Percentiles rank a stretch among this genome's conserved stretches.
Conservation (phyloP, 1,284 basidiomycete genomes). For the Ceratobasidium sp. region DNA sequence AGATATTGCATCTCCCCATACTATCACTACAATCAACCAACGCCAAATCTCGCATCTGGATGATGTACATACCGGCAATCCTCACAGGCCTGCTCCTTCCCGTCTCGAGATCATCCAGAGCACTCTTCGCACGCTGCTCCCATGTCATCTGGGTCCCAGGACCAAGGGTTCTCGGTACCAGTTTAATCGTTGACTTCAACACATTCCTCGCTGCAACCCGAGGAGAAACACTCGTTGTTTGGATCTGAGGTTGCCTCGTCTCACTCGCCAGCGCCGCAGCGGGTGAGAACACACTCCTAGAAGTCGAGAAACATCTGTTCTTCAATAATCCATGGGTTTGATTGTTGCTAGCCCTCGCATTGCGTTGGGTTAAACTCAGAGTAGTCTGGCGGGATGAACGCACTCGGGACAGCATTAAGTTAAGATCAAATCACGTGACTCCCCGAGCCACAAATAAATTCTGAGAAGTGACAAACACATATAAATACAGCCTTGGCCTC, state of each 20-base stretch:
- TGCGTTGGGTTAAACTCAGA: background rate
- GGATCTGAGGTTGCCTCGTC: background rate
- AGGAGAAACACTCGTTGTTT: constrained; percentile 28
- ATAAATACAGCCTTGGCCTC: constrained; percentile 18
- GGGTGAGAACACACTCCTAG: background rate
- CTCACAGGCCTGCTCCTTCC: constrained; percentile 27
- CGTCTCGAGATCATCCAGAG: constrained; percentile 37
- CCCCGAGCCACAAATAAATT: constrained; percentile 20
- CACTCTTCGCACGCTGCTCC: constrained; percentile 16
- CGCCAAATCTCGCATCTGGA: background rate
- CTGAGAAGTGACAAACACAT: background rate
- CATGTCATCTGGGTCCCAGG: constrained; percentile 2
- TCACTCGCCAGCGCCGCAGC: constrained; percentile 12
- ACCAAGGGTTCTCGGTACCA: constrained; percentile 26
- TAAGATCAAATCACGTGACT: constrained; percentile 30
- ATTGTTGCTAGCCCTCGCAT: too few species aligned
- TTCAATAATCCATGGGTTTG: background rate
- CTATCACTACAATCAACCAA: background rate
- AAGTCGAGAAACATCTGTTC: background rate
- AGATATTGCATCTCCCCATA: constrained; percentile 37
- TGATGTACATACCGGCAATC: constrained; percentile 20
- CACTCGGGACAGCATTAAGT: constrained; percentile 16
- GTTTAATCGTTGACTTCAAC: constrained; percentile 22
- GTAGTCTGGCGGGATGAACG: background rate
- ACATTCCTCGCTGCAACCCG: constrained; percentile 34